These are phyloP conservation scores for Termitomyces sp. DNA, from an alignment of 768 basidiomycete species.

Conservation along the genomic window DNA sequence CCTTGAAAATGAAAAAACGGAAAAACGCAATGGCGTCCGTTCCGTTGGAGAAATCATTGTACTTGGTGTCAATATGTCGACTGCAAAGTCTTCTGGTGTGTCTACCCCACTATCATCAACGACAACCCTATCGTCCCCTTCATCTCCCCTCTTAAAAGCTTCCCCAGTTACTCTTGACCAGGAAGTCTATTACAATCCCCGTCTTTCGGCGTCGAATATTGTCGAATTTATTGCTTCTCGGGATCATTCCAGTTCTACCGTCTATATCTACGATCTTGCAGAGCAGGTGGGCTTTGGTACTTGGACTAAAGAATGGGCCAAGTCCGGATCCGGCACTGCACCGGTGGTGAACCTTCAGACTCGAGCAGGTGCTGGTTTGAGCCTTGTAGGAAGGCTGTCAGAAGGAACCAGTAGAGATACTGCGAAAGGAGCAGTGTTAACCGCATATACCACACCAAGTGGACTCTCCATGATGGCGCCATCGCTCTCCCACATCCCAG, in stretches of 20 bases:
- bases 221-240: slow-evolving; percentile 68
- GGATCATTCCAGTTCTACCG: slow-evolving; percentile 47
- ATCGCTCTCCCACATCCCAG: slow-evolving; percentile 67
- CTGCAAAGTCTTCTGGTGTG: slow-evolving; percentile 24
- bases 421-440: slow-evolving; percentile 52
- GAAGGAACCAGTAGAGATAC: slow-evolving; percentile 73
- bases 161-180: slow-evolving; percentile 17
- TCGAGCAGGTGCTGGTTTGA: slow-evolving; percentile 77
- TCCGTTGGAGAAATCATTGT: not conserved
- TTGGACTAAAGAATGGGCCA: slow-evolving; percentile 61
- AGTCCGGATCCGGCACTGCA: slow-evolving; percentile 33
- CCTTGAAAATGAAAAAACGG: slow-evolving; percentile 13
- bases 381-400: slow-evolving; percentile 72
- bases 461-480: slow-evolving; percentile 82
- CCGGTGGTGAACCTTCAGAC: slow-evolving; percentile 72
- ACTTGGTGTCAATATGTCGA: slow-evolving; percentile 8
- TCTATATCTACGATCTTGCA: slow-evolving; percentile 81
- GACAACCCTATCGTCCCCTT: slow-evolving; percentile 32
- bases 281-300: slow-evolving; percentile 80
- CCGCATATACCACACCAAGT: slow-evolving; percentile 77
- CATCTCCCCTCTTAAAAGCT: slow-evolving; percentile 25
- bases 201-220: slow-evolving; percentile 50
- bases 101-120: slow-evolving; percentile 36
- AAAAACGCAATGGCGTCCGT: slow-evolving; percentile 5
- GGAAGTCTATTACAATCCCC: slow-evolving; percentile 34